A percentile compares a stretch with the other conserved stretches of the same genome.
These are phyloP conservation scores for Russula foetens DNA, from an alignment of 768 basidiomycete species.

Conservation along the genomic window DNA sequence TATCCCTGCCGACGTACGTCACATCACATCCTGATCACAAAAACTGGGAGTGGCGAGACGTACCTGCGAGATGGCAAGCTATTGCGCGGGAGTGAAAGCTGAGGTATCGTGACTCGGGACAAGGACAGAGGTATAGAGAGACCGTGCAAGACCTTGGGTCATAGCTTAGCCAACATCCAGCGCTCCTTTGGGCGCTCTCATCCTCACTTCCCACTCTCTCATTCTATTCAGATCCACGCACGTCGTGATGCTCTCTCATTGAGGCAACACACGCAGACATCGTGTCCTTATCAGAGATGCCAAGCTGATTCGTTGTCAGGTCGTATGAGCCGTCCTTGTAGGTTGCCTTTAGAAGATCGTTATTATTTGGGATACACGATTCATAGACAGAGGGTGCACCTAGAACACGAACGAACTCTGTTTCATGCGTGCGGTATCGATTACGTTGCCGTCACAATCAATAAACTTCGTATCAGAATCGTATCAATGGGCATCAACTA, in stretches of 20 bases:
- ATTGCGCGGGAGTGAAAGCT: no score
- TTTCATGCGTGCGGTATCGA: constrained; percentile 85
- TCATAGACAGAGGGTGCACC: background rate
- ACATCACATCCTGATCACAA: no score
- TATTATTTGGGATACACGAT: background rate
- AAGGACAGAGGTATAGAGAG: no score
- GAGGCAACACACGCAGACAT: constrained; percentile 34
- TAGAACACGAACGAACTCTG: constrained; percentile 32
- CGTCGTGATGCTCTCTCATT: constrained; percentile 24
- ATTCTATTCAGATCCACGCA: constrained; percentile 12
- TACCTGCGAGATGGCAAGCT: no score
- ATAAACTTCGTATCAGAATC: constrained; percentile 91
- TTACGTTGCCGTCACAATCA: constrained; percentile 94
- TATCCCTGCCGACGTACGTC: no score
- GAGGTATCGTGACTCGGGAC: background rate
- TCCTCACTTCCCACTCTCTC: background rate
- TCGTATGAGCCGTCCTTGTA: constrained; percentile 57
- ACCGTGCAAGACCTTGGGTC: no score
- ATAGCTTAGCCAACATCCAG: no score
- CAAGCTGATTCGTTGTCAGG: constrained; percentile 48
- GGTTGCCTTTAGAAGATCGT: constrained; percentile 68
- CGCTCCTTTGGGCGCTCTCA: background rate
- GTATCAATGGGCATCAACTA: no score
- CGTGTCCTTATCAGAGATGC: constrained; percentile 32
- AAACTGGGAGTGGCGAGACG: no score